These are phyloP conservation scores for Epichloe sp. DNA, from an alignment of 2,329 filamentous ascomycete genomes.

Conservation along the genomic window DNA sequence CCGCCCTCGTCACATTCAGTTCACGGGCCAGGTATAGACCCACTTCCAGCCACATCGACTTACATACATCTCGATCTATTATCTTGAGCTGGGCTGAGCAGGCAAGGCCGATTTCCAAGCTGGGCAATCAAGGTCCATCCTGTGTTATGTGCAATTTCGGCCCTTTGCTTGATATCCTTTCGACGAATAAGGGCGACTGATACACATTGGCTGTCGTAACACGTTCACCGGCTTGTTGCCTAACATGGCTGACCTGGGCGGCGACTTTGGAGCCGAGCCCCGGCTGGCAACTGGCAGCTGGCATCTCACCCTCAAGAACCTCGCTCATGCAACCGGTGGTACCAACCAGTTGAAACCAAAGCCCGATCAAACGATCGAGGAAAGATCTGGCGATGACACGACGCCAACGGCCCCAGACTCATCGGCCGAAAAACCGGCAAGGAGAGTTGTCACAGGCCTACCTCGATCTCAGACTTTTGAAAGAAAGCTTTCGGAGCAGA, in stretches of 20 bases:
- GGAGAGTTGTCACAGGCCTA: slow-evolving; percentile 63
- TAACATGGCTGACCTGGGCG: slow-evolving; percentile 21
- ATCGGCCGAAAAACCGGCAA: slow-evolving; percentile 10
- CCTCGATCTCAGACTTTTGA: slow-evolving; percentile 69
- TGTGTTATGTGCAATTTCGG: neutral
- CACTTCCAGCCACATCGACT: slow-evolving; percentile 5
- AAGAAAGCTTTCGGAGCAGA: slow-evolving; percentile 68
- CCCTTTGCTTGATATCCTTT: neutral
- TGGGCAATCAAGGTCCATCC: neutral
- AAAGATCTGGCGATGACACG: neutral
- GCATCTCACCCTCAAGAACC: slow-evolving; percentile 17
- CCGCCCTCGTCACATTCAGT: neutral
- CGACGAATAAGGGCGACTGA: neutral
- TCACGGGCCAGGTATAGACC: neutral
- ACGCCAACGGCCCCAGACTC: neutral
- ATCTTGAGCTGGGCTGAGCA: neutral
- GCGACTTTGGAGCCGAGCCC: slow-evolving; percentile 16
- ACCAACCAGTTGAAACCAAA: slow-evolving; percentile 7
- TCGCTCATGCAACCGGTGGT: slow-evolving; percentile 12
- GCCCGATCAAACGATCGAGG: neutral
- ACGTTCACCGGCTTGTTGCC: neutral
- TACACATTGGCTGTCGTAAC: neutral
- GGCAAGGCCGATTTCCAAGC: neutral
- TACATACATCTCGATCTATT: neutral
- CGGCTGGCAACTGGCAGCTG: slow-evolving; percentile 14